A percentile compares a stretch with the other conserved stretches of the same genome.
Conservation (phyloP, 2,329 filamentous ascomycete species). For the Aspergillus sergii region DNA sequence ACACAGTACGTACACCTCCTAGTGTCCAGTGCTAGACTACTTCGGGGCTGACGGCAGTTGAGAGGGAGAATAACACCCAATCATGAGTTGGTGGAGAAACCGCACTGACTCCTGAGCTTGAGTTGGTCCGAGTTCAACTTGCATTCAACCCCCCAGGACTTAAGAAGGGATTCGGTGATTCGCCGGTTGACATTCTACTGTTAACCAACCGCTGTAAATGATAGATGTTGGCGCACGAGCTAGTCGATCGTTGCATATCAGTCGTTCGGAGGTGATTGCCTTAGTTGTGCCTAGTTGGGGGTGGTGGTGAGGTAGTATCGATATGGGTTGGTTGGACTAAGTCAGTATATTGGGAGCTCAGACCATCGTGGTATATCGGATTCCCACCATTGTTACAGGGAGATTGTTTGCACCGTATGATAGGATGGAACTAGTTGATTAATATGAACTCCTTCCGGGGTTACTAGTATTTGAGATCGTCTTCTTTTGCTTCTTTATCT, state of each 20-base stretch:
- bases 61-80: neutral
- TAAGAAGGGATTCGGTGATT: neutral
- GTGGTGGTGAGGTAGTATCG: neutral
- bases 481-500: neutral
- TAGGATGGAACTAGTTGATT: neutral
- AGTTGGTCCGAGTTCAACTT: neutral
- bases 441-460: neutral
- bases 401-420: neutral
- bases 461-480: neutral
- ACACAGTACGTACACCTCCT: too few species aligned
- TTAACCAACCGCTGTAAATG: neutral
- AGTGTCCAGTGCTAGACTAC: neutral
- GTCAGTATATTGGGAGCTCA: neutral
- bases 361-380: neutral
- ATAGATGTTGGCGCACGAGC: conserved; percentile 1
- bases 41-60: neutral
- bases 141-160: neutral
- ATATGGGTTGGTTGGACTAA: too few species aligned
- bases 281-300: neutral
- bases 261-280: neutral
- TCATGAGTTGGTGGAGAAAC: neutral
- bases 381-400: neutral
- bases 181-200: neutral
- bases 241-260: conserved; percentile 1
- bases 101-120: neutral